Conservation (phyloP, 75 land plant genomes). For the Sequoia sempervirens region DNA sequence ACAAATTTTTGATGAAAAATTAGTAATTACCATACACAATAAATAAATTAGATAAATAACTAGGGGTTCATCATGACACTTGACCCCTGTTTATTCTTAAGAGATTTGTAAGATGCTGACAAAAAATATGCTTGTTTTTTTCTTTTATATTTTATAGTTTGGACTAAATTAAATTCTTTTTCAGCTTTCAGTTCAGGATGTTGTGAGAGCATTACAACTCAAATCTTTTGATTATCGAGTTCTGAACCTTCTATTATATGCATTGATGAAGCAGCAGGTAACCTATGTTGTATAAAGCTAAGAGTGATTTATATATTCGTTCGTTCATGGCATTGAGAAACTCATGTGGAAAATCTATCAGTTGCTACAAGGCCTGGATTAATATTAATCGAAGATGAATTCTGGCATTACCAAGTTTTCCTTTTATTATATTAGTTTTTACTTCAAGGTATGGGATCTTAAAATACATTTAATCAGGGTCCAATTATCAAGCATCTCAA, state of each 20-base stretch:
- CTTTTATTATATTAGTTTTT: not conserved
- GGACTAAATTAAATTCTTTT: not conserved
- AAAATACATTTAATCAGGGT: not conserved
- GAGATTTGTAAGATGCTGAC: not conserved
- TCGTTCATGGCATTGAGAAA: not conserved
- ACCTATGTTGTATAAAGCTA: not conserved
- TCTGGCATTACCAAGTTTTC: not conserved
- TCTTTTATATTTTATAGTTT: not conserved
- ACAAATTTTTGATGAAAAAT: not conserved
- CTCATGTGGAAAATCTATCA: not conserved
- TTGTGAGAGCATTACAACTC: conserved; percentile 70
- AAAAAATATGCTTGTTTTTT: not conserved
- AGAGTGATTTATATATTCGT: not conserved
- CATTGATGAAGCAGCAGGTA: conserved; percentile 67
- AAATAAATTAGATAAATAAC: too few species aligned
- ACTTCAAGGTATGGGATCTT: not conserved
- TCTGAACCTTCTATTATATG: conserved; percentile 78
- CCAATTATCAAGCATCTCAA: not conserved
- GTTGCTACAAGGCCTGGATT: not conserved
- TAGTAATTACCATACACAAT: not conserved
- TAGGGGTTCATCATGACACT: not conserved
- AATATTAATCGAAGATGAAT: not conserved
- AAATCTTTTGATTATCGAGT: conserved; percentile 97
- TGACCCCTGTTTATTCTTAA: not conserved
- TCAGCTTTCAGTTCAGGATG: conserved; percentile 65